Percentiles rank a stretch among this genome's conserved stretches.
Evolutionary conservation across 1,284 basidiomycete species (phyloP).

Genomic region (Cryptococcus sp.): DNA sequence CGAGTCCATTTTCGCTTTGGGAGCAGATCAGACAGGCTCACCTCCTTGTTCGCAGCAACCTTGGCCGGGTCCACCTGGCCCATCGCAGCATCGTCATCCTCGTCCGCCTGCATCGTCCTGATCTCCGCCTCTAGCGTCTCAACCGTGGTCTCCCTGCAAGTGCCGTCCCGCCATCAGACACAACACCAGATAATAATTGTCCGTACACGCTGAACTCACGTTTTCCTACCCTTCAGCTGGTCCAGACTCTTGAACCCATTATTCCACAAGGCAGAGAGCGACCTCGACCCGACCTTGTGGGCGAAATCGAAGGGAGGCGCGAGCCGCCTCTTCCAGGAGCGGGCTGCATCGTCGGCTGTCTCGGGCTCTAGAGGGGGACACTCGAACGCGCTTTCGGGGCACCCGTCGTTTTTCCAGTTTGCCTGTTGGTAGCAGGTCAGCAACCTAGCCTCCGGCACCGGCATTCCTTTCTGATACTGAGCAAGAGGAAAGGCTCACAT

Average conservation of each 20-base stretch:
- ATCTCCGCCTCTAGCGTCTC: constrained; percentile 30
- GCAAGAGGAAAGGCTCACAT: no score
- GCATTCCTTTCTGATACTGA: no score
- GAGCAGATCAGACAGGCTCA: constrained; percentile 10
- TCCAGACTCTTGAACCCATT: constrained; percentile 32
- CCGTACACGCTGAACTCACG: constrained; percentile 21
- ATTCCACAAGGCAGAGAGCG: constrained; percentile 33
- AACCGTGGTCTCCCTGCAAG: constrained; percentile 19
- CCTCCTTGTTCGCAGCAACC: constrained; percentile 24
- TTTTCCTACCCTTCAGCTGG: constrained; percentile 31
- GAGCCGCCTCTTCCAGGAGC: constrained; percentile 27
- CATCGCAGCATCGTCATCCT: constrained; percentile 42
- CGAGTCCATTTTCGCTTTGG: background rate
- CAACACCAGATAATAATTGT: background rate
- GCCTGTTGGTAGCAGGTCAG: constrained; percentile 24
- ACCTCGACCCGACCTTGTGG: constrained; percentile 38
- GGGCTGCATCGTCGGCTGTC: constrained; percentile 19
- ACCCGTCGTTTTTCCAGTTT: constrained; percentile 46
- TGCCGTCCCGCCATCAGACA: constrained; percentile 1
- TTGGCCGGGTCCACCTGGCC: constrained; percentile 26
- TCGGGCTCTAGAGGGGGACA: constrained; percentile 25
- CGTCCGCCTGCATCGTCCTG: constrained; percentile 30
- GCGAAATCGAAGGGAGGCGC: constrained; percentile 25
- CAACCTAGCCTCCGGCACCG: background rate
- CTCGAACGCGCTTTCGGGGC: constrained; percentile 41